Evolutionary conservation across 2,329 filamentous ascomycete genomes (phyloP), one percentile per base, ranked within the genome.

Genomic region (Colletotrichum coccodes): DNA sequence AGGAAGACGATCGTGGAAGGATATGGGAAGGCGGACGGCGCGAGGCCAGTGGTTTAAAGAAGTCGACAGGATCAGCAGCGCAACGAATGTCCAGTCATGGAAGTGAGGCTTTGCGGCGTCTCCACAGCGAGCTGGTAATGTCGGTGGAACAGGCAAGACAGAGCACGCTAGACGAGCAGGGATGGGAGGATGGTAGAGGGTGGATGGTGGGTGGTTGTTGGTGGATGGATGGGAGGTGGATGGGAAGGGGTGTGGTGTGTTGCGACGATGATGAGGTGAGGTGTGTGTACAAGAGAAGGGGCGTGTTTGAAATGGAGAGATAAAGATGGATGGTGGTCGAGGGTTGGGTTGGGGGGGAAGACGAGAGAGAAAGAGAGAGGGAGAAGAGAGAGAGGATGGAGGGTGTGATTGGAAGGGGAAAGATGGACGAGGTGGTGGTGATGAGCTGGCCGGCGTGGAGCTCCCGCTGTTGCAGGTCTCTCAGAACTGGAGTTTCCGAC

Each of bases 61-160:
- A 52, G 50, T 64, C 50, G 60, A 71, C 56, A 53, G 71, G 69
- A 70, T 64, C 59, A 66, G 71, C 71, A 60, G 62, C 63, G 62
- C 70, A 62, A 67, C 26, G 46, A 68, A 46, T 47, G 60, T 58
- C 71, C 71, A 72, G 69, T 72, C 65, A 64, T 38, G 60, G 69
- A 71, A 70, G 65, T 71, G 71, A 72, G 71, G 71, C 71, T 72
- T 70, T 72, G 71, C 67, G 58, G 47, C 49, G 60, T 69, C 65
- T 58, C 68, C 69, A 71, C 69, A 38, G 46, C 52, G 52, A 64
- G 65, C 69, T 69, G 61, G 69, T 71, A 71, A 71, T 71, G 66
- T 71, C 69, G 69, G 69, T 70, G 65, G 66, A 52, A 70, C 65
- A 64, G 65, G 53, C 60, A 65, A 68, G 68, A 70, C 64, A 70